Base-by-base conservation (phyloP, 208 protist genomes). In the Trypanosoma avium region DNA sequence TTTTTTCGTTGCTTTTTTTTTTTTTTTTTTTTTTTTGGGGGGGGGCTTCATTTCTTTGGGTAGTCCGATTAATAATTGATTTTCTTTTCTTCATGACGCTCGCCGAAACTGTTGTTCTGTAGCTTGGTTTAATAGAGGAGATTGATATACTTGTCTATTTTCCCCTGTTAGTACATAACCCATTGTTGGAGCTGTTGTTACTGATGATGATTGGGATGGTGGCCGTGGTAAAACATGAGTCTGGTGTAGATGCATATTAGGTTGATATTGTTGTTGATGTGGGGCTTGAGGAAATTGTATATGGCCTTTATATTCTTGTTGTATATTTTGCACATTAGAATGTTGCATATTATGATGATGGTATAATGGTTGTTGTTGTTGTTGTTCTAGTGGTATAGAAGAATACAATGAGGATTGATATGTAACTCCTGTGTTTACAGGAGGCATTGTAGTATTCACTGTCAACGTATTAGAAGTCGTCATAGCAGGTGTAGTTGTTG, bases 31-130 rank as follows among this genome's bases (percentile, higher is more conserved):
- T 30, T 22, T 19, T 55, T 38, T 40, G n/a, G n/a, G n/a, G n/a
- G n/a, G n/a, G n/a, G n/a, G n/a, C n/a, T n/a, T n/a, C n/a, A n/a
- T n/a, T n/a, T n/a, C n/a, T n/a, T n/a, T n/a, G n/a, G n/a, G n/a
- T n/a, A n/a, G n/a, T n/a, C n/a, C n/a, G n/a, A n/a, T n/a, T n/a
- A n/a, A n/a, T n/a, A n/a, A n/a, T n/a, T n/a, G n/a, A n/a, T n/a
- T n/a, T n/a, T n/a, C n/a, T n/a, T n/a, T n/a, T 40, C 38, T 38
- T 67, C 29, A 45, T 4, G 27, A 61, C 17, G 56, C 10, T 26
- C 17, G n/a, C 27, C 5, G 56, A 15, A 27, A 0, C 22, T 13
- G 15, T 19, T 38, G 32, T 0, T 43, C 43, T 17, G 45, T n/a
- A 13, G 45, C 10, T 22, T 45, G 12, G 52, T 12, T 30, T 42